These are phyloP conservation scores for Thelonectria blattea DNA, from an alignment of 2,329 filamentous ascomycete species.

Conservation along the genomic window DNA sequence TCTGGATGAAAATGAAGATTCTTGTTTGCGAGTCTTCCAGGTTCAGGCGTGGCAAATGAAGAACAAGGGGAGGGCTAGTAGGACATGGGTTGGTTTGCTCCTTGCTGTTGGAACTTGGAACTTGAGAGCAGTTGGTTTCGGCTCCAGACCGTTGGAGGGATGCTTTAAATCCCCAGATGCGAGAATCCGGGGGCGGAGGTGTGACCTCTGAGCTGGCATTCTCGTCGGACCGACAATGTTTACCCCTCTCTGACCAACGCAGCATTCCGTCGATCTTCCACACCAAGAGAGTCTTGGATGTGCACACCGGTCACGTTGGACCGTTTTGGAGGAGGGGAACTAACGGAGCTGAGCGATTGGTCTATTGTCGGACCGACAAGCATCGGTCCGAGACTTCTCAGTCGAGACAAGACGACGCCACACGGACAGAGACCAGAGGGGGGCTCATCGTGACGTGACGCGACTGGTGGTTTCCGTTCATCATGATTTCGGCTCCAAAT, in stretches of 20 bases:
- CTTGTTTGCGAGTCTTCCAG: neutral
- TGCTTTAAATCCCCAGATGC: conserved; percentile 14
- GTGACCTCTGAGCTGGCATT: neutral
- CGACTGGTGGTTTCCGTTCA: neutral
- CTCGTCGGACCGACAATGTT: conserved; percentile 17
- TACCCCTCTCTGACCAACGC: neutral
- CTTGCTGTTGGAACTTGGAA: neutral
- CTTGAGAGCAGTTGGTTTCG: neutral
- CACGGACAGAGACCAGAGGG: neutral
- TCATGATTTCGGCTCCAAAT: neutral
- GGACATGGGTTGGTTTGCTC: neutral
- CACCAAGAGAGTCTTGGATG: neutral
- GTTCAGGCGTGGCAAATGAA: neutral
- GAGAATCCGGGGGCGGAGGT: neutral
- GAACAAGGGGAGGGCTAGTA: neutral
- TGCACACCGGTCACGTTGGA: too few relatives aligned
- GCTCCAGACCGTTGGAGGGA: neutral
- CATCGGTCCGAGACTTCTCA: conserved; percentile 26
- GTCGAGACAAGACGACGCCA: neutral
- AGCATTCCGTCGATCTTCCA: neutral
- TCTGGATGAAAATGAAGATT: neutral
- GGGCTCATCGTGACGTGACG: neutral
- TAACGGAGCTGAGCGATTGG: conserved; percentile 5
- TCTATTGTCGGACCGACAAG: neutral
- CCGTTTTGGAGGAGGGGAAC: neutral